Evolutionary conservation across 805 yeast species (phyloP).

Genomic region (Nadsonia fulvescens): DNA sequence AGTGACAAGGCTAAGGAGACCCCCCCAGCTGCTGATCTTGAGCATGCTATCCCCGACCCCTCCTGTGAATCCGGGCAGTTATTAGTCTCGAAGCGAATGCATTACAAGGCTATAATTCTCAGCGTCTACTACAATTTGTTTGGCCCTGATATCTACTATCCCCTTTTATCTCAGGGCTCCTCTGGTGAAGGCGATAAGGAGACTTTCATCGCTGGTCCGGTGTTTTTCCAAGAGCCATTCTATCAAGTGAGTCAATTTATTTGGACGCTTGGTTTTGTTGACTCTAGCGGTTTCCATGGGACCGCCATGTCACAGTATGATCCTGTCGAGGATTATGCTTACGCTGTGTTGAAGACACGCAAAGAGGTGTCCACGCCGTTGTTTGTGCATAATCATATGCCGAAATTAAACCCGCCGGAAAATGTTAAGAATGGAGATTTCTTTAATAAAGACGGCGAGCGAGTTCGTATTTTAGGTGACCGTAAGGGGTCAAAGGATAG

Average conservation of each 20-base stretch:
- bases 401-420: slow-evolving; percentile 46
- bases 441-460: slow-evolving; percentile 24
- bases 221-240: slow-evolving; percentile 37
- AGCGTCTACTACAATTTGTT: slow-evolving; percentile 47
- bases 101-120: slow-evolving; percentile 37
- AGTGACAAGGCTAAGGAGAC: not conserved
- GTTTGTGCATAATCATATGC: slow-evolving; percentile 51
- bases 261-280: slow-evolving; percentile 21
- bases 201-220: slow-evolving; percentile 56
- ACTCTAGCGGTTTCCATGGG: slow-evolving; percentile 30
- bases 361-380: slow-evolving; percentile 12
- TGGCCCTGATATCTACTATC: slow-evolving; percentile 44
- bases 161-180: slow-evolving; percentile 39
- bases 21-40: slow-evolving; percentile 38
- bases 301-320: slow-evolving; percentile 64
- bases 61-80: slow-evolving; percentile 59
- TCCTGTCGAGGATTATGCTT: slow-evolving; percentile 39
- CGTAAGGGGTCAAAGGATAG: too few species aligned
- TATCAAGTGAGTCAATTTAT: slow-evolving; percentile 30
- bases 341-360: slow-evolving; percentile 7
- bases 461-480: slow-evolving; percentile 42
- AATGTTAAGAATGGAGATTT: slow-evolving; percentile 24
- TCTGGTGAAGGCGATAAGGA: slow-evolving; percentile 78
- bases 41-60: slow-evolving; percentile 51
- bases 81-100: slow-evolving; percentile 37